These are phyloP conservation scores for Paecilomyces fulvus DNA, from an alignment of 2,329 filamentous ascomycete species.

Conservation along the genomic window DNA sequence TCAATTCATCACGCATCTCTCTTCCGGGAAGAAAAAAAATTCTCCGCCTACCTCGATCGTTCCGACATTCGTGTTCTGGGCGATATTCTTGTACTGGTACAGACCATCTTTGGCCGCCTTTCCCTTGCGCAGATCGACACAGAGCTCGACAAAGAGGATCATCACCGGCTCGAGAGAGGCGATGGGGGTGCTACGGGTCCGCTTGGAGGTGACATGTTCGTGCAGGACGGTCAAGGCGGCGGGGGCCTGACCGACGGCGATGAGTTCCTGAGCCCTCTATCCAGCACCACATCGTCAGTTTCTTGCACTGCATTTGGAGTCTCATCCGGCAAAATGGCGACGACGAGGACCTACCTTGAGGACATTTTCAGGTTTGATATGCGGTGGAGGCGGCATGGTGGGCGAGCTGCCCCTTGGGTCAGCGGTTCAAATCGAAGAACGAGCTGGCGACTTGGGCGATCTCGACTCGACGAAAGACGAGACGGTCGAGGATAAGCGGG, in stretches of 20 bases:
- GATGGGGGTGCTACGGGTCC: constrained; percentile 95
- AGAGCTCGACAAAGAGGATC: constrained; percentile 93
- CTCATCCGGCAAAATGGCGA: background rate
- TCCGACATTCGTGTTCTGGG: constrained; percentile 95
- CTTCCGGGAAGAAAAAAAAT: background rate
- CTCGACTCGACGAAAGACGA: background rate
- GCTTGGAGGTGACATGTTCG: constrained; percentile 98
- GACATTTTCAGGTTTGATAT: constrained; percentile 98
- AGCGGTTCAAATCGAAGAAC: constrained; percentile 4
- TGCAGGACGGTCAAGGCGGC: constrained; percentile 91
- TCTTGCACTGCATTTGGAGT: constrained; percentile 5
- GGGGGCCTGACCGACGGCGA: constrained; percentile 87
- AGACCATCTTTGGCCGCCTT: constrained; percentile 98
- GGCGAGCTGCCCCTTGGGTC: constrained; percentile 27
- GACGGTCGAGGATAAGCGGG: constrained; percentile 12
- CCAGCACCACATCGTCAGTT: constrained; percentile 9
- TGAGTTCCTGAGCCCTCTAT: constrained; percentile 89
- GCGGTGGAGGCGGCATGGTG: constrained; percentile 85
- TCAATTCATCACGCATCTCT: background rate
- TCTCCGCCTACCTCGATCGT: constrained; percentile 76
- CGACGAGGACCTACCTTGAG: constrained; percentile 55
- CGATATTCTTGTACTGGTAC: constrained; percentile 99
- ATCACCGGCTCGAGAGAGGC: constrained; percentile 94
- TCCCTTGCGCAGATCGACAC: constrained; percentile 94
- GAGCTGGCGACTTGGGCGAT: constrained; percentile 2